Percentiles rank a stretch among this genome's conserved stretches.
Evolutionary conservation across 2,329 filamentous ascomycete genomes (phyloP).

Genomic region (Fusarium sp.): DNA sequence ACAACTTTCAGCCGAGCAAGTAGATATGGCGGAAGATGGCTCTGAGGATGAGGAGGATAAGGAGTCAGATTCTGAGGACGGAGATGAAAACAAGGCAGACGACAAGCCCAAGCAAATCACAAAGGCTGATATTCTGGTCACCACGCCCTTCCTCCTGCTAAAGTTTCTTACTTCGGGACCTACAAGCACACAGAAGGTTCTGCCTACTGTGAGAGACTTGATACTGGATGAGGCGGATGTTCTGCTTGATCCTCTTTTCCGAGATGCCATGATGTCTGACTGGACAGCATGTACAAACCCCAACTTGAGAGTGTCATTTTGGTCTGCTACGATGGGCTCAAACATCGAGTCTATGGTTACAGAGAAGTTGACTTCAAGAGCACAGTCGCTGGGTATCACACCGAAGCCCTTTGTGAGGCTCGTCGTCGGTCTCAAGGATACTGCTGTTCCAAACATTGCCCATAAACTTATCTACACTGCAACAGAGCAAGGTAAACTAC

Average conservation of each 20-base stretch:
- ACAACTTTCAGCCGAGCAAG: slow-evolving; percentile 63
- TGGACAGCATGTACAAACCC: slow-evolving; percentile 81
- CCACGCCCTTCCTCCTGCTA: slow-evolving; percentile 69
- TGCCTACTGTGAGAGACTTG: slow-evolving; percentile 76
- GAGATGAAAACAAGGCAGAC: slow-evolving; percentile 31
- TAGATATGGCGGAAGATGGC: slow-evolving; percentile 49
- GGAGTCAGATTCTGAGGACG: slow-evolving; percentile 49
- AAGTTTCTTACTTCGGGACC: slow-evolving; percentile 69
- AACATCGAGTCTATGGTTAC: slow-evolving; percentile 83
- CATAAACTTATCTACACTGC: slow-evolving; percentile 92
- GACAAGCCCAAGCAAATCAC: slow-evolving; percentile 42
- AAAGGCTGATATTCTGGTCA: slow-evolving; percentile 52
- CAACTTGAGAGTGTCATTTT: slow-evolving; percentile 78
- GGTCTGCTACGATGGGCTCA: slow-evolving; percentile 97
- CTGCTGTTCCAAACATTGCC: slow-evolving; percentile 88
- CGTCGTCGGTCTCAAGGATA: slow-evolving; percentile 96
- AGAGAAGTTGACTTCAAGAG: slow-evolving; percentile 69
- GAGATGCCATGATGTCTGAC: slow-evolving; percentile 84
- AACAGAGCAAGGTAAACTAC: slow-evolving; percentile 90
- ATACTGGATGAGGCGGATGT: slow-evolving; percentile 96
- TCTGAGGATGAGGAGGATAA: slow-evolving; percentile 52
- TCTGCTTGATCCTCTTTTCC: slow-evolving; percentile 88
- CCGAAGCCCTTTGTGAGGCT: slow-evolving; percentile 74
- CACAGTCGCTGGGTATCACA: slow-evolving; percentile 47
- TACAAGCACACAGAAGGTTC: slow-evolving; percentile 54